Evolutionary conservation across 805 yeast species (phyloP), one percentile per base, ranked within the genome.

Genomic region (Wickerhamiella sorbophila): DNA sequence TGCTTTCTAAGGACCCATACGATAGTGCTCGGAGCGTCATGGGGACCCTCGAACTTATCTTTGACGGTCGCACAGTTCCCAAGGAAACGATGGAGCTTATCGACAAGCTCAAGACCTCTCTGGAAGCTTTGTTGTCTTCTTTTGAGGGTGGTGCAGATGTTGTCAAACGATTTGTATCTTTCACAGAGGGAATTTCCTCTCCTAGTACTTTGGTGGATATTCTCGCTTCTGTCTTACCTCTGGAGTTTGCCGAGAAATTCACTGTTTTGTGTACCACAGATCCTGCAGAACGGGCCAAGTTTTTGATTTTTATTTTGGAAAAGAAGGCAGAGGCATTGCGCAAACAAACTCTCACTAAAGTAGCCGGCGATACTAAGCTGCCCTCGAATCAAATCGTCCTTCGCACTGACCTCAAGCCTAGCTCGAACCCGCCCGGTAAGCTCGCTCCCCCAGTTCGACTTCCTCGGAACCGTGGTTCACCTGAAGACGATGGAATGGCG

Each of bases 401-500:
- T n/a, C 18, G 29, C 15, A 22, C 18, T 8, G n/a, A n/a, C n/a
- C n/a, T n/a, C n/a, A n/a, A n/a, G n/a, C n/a, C n/a, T n/a, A n/a
- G n/a, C n/a, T n/a, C n/a, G n/a, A 32, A 32, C 18, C 24, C 21
- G 16, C 38, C 38, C 5, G 31, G 34, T n/a, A 17, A 36, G 15
- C 39, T 18, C 29, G 12, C 17, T 5, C 18, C 18, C 1, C 9
- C 37, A 2, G 6, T 27, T 5, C 18, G 17, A 20, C 14, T 45
- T 6, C 43, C 39, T 36, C 43, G 42, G 39, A 31, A 31, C 18
- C 38, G 38, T 39, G 45, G 40, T 9, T 49, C 42, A 9, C 55
- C 52, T 3, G 65, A 59, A 26, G 65, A 62, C 16, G 65, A 61
- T 24, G 68, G 57, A 16, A 21, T 60, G 16, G 52, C 44, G 10